Evolutionary conservation across 1,284 basidiomycete species (phyloP).

Genomic region (Phaffia rhodozyma): DNA sequence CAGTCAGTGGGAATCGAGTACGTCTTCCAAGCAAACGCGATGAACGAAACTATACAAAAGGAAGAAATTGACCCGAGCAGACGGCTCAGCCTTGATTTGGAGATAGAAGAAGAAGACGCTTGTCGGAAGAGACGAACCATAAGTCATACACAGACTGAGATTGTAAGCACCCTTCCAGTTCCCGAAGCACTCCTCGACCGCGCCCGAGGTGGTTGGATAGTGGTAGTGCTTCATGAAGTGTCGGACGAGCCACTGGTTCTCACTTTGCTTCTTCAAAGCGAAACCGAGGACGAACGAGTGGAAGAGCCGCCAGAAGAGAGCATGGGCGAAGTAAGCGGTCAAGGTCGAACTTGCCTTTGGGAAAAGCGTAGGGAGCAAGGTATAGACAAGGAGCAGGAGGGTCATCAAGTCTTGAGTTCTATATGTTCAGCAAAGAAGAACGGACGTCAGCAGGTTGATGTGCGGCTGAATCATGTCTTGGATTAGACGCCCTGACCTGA

Average conservation of each 20-base stretch:
- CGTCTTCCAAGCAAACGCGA: constrained; percentile 73
- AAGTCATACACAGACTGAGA: constrained; percentile 85
- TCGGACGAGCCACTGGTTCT: constrained; percentile 76
- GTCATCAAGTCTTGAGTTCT: constrained; percentile 56
- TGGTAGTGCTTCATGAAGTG: constrained; percentile 90
- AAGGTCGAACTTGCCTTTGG: constrained; percentile 35
- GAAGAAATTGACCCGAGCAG: not conserved
- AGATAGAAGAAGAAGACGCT: not conserved
- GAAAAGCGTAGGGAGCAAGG: constrained; percentile 33
- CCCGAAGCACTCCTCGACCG: constrained; percentile 77
- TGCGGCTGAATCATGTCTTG: constrained; percentile 1
- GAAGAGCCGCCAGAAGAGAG: constrained; percentile 72
- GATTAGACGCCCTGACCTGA: constrained; percentile 47
- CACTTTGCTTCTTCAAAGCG: constrained; percentile 69
- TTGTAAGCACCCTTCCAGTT: constrained; percentile 96
- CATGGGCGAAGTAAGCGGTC: constrained; percentile 63
- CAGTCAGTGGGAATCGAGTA: constrained; percentile 69
- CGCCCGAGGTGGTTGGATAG: constrained; percentile 54
- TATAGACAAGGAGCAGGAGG: constrained; percentile 42
- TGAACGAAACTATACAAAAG: constrained; percentile 52
- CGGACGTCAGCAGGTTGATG: not conserved
- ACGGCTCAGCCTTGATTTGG: constrained; percentile 16
- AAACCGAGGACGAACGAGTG: constrained; percentile 81
- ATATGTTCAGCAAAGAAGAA: constrained; percentile 2
- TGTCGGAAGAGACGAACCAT: constrained; percentile 46